Conservation (phyloP, 2,329 filamentous ascomycete species). For the Talaromyces sp. region DNA sequence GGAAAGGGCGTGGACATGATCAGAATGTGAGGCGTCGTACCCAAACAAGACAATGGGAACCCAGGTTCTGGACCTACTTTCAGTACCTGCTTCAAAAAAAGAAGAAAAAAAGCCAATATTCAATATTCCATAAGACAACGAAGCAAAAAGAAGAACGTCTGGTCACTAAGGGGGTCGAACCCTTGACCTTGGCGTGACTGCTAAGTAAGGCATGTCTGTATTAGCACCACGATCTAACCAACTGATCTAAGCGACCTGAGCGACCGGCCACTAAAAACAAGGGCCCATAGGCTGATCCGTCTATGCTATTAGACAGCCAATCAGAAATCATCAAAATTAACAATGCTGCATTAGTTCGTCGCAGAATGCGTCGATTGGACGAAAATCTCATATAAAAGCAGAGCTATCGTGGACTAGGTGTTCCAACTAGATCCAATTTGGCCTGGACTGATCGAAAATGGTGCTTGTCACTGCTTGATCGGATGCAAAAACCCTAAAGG, state of each 20-base stretch:
- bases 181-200: conserved; percentile 12
- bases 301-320: not conserved
- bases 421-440: not conserved
- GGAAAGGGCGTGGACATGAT: too few species aligned
- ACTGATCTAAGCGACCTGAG: conserved; percentile 9
- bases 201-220: not conserved
- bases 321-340: not conserved
- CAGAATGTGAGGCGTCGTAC: too few species aligned
- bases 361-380: not conserved
- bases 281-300: not conserved
- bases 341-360: not conserved
- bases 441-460: not conserved
- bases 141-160: conserved; percentile 6
- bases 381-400: not conserved
- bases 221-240: conserved; percentile 13
- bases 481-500: too few species aligned
- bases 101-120: too few species aligned
- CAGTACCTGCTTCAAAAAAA: too few species aligned
- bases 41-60: too few species aligned
- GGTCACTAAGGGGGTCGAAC: conserved; percentile 13
- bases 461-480: too few species aligned
- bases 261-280: not conserved
- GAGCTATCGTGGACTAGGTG: not conserved
- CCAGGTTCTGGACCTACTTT: too few species aligned
- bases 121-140: too few species aligned